Percentiles rank a stretch among this genome's conserved stretches.
Evolutionary conservation across 352 stramenopile genomes (phyloP).

Genomic region (Globisporangium paroecandrum): DNA sequence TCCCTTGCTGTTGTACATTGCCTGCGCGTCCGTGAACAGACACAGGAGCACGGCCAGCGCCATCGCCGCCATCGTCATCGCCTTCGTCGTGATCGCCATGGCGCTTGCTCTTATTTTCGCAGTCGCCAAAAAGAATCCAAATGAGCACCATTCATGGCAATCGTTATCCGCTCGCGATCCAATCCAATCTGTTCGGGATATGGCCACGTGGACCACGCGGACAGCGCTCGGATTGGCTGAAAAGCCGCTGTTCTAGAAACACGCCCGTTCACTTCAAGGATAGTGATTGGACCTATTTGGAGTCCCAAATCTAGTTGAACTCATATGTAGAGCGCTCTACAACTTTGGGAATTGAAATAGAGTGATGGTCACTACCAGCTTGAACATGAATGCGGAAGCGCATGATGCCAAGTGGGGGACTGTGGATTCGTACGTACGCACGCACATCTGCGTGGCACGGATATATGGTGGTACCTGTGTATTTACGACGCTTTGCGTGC

Average conservation of each 20-base stretch:
- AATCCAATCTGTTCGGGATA: background rate
- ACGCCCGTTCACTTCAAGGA: slow-evolving; percentile 4
- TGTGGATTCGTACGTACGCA: too few relatives aligned
- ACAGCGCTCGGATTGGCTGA: slow-evolving; percentile 15
- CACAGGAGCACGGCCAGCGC: slow-evolving; percentile 23
- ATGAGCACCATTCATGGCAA: background rate
- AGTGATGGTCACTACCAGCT: slow-evolving; percentile 7
- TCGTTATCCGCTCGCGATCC: background rate
- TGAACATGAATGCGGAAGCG: background rate
- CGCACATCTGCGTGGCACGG: background rate
- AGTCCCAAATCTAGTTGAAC: background rate
- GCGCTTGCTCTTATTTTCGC: slow-evolving; percentile 5
- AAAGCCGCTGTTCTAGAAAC: slow-evolving; percentile 12
- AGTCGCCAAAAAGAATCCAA: slow-evolving; percentile 13
- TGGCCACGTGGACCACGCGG: slow-evolving; percentile 8
- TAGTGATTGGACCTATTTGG: background rate
- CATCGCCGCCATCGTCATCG: slow-evolving; percentile 25
- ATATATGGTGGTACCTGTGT: background rate
- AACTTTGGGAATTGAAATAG: slow-evolving; percentile 3
- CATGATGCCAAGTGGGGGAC: background rate
- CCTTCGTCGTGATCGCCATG: slow-evolving; percentile 15
- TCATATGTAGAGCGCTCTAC: background rate
- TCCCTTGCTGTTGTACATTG: slow-evolving; percentile 65
- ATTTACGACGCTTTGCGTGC: too few relatives aligned
- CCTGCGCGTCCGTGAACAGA: slow-evolving; percentile 30